phyloP scores from a whole-genome alignment of 805 yeast genomes.

The Ogataea degrootiae region DNA sequence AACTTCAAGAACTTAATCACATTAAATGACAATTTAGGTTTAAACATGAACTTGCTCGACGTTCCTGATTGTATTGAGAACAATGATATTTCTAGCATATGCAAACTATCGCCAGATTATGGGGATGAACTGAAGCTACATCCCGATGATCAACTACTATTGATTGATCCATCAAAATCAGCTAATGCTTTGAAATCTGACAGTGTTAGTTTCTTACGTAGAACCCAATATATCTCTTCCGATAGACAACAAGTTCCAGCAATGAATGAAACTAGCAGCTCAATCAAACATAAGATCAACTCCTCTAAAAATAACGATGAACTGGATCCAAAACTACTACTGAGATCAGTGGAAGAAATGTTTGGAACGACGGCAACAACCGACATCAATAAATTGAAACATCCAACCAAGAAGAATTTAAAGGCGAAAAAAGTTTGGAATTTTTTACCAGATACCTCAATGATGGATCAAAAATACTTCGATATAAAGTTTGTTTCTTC shows the following conservation, averaged over 20 bases:
- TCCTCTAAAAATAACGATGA: conserved; percentile 27
- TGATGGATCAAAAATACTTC: conserved; percentile 73
- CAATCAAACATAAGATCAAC: conserved; percentile 11
- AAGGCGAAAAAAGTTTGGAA: conserved; percentile 77
- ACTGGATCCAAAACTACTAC: conserved; percentile 58
- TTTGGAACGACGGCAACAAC: conserved; percentile 52
- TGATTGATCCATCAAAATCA: conserved; percentile 71
- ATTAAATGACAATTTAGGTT: conserved; percentile 59
- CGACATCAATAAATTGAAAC: conserved; percentile 47
- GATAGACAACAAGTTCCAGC: conserved; percentile 33
- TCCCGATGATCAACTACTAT: conserved; percentile 68
- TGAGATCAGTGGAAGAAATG: conserved; percentile 68
- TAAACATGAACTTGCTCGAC: conserved; percentile 68
- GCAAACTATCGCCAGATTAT: conserved; percentile 26
- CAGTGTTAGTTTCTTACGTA: conserved; percentile 61
- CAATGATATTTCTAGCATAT: conserved; percentile 19
- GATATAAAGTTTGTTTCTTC: conserved; percentile 59
- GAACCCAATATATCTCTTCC: conserved; percentile 88
- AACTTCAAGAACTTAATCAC: conserved; percentile 60
- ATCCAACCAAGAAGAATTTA: conserved; percentile 72
- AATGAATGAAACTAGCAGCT: conserved; percentile 16
- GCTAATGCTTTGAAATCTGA: conserved; percentile 36
- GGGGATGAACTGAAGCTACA: conserved; percentile 44
- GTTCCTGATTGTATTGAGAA: conserved; percentile 66
- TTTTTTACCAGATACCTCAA: conserved; percentile 84